phyloP scores from a whole-genome alignment of 2,329 filamentous ascomycete species.

The Trichoderma aggressivum region DNA sequence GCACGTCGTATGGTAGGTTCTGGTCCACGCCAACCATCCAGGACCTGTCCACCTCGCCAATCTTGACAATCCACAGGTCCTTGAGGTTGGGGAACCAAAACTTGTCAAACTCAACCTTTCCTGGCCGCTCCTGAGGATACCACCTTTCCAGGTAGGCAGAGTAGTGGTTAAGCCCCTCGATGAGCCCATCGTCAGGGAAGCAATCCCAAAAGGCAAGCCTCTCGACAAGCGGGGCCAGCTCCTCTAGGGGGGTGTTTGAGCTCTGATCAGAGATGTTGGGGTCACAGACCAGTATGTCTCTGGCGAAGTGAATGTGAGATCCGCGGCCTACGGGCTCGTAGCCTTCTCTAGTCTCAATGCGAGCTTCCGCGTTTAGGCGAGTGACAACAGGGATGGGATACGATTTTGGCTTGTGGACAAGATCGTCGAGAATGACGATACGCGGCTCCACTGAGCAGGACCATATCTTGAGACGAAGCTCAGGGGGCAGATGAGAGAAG shows the following conservation, averaged over 20 bases:
- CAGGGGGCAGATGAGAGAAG: conserved; percentile 34
- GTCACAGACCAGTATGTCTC: conserved; percentile 39
- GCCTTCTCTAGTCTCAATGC: conserved; percentile 33
- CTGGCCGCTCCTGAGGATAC: conserved; percentile 31
- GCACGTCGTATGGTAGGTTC: conserved; percentile 29
- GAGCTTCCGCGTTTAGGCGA: conserved; percentile 36
- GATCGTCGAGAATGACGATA: conserved; percentile 35
- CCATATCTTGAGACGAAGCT: conserved; percentile 40
- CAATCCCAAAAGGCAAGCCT: conserved; percentile 40
- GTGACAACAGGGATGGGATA: conserved; percentile 37
- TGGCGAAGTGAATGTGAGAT: conserved; percentile 37
- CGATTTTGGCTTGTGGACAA: conserved; percentile 30
- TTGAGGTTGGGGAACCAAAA: conserved; percentile 40
- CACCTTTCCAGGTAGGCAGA: conserved; percentile 35
- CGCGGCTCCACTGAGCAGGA: conserved; percentile 36
- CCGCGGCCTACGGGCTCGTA: conserved; percentile 36
- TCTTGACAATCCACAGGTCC: conserved; percentile 40
- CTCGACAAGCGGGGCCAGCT: conserved; percentile 33
- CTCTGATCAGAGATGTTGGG: conserved; percentile 35
- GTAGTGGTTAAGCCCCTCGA: conserved; percentile 34
- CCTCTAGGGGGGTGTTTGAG: conserved; percentile 32
- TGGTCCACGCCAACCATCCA: conserved; percentile 36
- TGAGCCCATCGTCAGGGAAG: conserved; percentile 37
- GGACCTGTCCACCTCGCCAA: conserved; percentile 36
- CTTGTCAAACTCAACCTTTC: conserved; percentile 36